Evolutionary conservation across 2,329 filamentous ascomycete genomes (phyloP).

Genomic region (Ophiostoma montium): DNA sequence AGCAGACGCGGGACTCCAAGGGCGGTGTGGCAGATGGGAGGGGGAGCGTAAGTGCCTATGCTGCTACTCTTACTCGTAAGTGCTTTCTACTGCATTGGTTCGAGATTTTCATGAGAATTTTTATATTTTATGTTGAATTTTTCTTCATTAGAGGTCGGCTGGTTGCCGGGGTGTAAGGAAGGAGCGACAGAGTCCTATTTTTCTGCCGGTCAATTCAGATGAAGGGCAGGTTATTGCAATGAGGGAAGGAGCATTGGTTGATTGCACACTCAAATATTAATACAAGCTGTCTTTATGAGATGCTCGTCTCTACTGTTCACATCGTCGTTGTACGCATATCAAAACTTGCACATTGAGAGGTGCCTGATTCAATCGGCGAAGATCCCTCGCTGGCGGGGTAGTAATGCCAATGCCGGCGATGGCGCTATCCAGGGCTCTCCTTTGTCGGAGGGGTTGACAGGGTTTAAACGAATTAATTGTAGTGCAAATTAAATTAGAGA

Average conservation of each 20-base stretch:
- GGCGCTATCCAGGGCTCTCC: constrained; percentile 3
- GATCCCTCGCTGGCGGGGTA: constrained; percentile 6
- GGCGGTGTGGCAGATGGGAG: constrained; percentile 11
- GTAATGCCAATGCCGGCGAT: constrained; percentile 3
- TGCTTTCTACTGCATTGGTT: background rate
- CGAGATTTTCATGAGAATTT: background rate
- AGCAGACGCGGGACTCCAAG: background rate
- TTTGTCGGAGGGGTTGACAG: constrained; percentile 5
- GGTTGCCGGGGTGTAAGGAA: constrained; percentile 7
- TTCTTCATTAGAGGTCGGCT: background rate
- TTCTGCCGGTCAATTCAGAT: background rate
- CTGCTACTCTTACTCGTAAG: no score
- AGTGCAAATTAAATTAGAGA: background rate
- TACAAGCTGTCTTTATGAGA: no score
- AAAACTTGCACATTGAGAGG: no score
- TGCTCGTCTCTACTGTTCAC: no score
- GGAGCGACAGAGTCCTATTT: background rate
- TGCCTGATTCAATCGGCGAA: constrained; percentile 1
- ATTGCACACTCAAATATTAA: no score
- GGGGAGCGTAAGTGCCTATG: background rate
- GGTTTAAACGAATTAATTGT: background rate
- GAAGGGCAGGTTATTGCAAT: background rate
- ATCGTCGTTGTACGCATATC: no score
- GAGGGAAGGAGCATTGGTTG: background rate
- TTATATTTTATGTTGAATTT: background rate